phyloP scores from a whole-genome alignment of 306 rosid species.

The Fragaria iinumae region DNA sequence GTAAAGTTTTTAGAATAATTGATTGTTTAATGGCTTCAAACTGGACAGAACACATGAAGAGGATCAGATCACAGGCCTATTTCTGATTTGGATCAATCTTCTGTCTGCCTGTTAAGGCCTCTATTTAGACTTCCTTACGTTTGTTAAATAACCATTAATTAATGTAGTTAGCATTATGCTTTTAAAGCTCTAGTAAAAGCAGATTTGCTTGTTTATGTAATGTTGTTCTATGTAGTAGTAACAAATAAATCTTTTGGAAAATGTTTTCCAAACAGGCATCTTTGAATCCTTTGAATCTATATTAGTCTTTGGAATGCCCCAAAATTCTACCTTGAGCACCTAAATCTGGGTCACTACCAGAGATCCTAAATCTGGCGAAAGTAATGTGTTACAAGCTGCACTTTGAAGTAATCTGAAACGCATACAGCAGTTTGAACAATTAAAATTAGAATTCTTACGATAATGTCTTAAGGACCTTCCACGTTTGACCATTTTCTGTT shows the following conservation, averaged over 20 bases:
- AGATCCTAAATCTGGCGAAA: slow-evolving; percentile 8
- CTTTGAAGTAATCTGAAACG: slow-evolving; percentile 1
- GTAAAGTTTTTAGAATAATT: background rate
- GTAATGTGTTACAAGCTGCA: background rate
- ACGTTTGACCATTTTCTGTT: slow-evolving; percentile 57
- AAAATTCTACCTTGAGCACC: background rate
- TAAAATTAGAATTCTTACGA: slow-evolving; percentile 43
- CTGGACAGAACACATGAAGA: background rate
- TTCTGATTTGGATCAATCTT: background rate
- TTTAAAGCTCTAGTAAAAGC: background rate
- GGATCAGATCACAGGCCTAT: background rate
- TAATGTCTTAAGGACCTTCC: slow-evolving; percentile 84
- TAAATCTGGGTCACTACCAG: background rate
- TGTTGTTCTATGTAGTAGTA: too few relatives aligned
- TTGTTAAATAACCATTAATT: background rate
- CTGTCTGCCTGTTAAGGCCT: background rate
- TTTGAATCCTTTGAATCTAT: background rate
- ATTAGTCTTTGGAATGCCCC: background rate
- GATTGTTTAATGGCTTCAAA: background rate
- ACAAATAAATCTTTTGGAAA: background rate
- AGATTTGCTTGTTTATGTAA: background rate
- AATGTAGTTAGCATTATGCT: background rate
- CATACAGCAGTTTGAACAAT: background rate
- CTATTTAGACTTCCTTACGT: background rate
- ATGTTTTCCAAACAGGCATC: background rate